Percentiles rank a stretch among this genome's conserved stretches.
Conservation (phyloP, 2,329 filamentous ascomycete genomes). For the Chalaropsis thielavioides region DNA sequence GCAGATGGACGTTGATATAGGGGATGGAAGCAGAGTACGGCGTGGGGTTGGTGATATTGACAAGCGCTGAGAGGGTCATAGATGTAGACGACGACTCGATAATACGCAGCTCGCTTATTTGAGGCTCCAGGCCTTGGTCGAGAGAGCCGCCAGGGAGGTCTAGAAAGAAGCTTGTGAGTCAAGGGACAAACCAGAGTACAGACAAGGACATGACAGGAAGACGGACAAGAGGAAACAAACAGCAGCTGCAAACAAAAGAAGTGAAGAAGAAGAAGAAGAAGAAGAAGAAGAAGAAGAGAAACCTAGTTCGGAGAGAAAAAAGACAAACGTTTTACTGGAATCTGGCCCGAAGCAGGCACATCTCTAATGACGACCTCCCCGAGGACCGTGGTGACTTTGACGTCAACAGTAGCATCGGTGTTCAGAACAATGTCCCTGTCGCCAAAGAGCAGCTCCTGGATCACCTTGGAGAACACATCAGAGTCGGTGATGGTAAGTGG, state of each 20-base stretch:
- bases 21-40: slow-evolving; percentile 73
- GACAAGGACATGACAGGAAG: slow-evolving; percentile 4
- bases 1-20: slow-evolving; percentile 59
- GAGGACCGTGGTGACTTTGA: slow-evolving; percentile 65
- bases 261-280: slow-evolving; percentile 10
- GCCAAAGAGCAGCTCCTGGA: slow-evolving; percentile 69
- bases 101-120: slow-evolving; percentile 57
- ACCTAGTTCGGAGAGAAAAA: slow-evolving; percentile 28
- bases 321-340: slow-evolving; percentile 88
- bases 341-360: slow-evolving; percentile 70
- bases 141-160: slow-evolving; percentile 29
- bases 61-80: slow-evolving; percentile 52
- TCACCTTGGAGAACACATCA: slow-evolving; percentile 62
- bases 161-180: slow-evolving; percentile 12
- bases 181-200: slow-evolving; percentile 1
- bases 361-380: slow-evolving; percentile 68
- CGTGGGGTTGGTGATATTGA: slow-evolving; percentile 86
- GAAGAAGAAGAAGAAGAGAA: slow-evolving; percentile 9
- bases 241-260: neutral
- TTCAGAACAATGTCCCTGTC: slow-evolving; percentile 53
- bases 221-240: slow-evolving; percentile 2
- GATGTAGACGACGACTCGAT: slow-evolving; percentile 57
- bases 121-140: slow-evolving; percentile 36
- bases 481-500: slow-evolving; percentile 72
- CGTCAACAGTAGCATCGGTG: slow-evolving; percentile 68